Evolutionary conservation across 2,329 filamentous ascomycete genomes (phyloP), one percentile per base, ranked within the genome.

Genomic region (Aspergillus ruber): DNA sequence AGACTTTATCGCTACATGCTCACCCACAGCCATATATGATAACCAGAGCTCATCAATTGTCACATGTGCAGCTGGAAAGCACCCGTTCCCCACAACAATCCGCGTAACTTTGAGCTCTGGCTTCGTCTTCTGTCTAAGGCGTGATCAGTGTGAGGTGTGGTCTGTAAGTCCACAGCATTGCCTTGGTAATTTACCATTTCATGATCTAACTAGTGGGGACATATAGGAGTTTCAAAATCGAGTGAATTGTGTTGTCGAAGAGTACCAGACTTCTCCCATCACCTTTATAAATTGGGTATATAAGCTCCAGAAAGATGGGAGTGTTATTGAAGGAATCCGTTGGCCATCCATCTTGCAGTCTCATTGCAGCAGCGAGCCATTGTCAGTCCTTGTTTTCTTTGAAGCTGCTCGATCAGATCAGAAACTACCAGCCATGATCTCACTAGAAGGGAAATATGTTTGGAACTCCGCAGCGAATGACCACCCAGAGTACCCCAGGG

Each of bases 1-100:
- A 46, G 45, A 46, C 10, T 46, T 46, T 25, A 42, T 46, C 9
- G 45, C 45, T 6, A 46, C 45, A 42, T 42, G 27, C 27, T 42
- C 45, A 12, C 45, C 45, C 13, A 46, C 45, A 4, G 23, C 39
- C n/a, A 17, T 46, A 4, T 46, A 32, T n/a, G n/a, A 36, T 35
- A 27, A 21, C 20, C n/a, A 9, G 13, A 13, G 15, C 17, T 46
- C 45, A 15, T 42, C 17, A 2, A 42, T 46, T 23, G 21, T 4
- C 13, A 46, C 45, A 6, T 13, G 25, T 6, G 12, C 7, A 7
- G 10, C 42, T 3, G 38, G 45, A 35, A 18, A n/a, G 18, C 20
- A 46, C 20, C 10, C 9, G 9, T 46, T 42, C 25, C 45, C 45
- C 10, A 15, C 45, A 1, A 46, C 25, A 21, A 42, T 46, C 9